A percentile compares a stretch with the other conserved stretches of the same genome.
Evolutionary conservation across 2,329 filamentous ascomycete genomes (phyloP).

Genomic region (Cladosporium sphaerospermum): DNA sequence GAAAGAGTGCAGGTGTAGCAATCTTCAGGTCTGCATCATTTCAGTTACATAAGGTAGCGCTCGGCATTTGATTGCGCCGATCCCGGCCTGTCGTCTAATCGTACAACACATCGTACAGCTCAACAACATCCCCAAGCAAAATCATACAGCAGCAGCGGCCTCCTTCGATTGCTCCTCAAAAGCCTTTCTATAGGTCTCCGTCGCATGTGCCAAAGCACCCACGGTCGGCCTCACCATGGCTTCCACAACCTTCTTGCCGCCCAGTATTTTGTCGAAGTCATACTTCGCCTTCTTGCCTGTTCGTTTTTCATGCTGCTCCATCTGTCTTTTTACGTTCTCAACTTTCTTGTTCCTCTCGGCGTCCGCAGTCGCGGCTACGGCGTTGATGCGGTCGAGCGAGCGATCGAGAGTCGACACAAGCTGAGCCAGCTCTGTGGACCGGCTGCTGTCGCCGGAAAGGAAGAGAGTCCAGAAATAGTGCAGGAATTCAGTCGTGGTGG

Average conservation of each 20-base stretch:
- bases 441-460: conserved; percentile 70
- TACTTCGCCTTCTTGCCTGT: conserved; percentile 65
- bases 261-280: conserved; percentile 61
- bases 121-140: neutral
- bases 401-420: conserved; percentile 75
- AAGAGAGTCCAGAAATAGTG: conserved; percentile 95
- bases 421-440: conserved; percentile 72
- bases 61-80: too few relatives aligned
- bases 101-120: neutral
- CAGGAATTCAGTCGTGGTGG: conserved; percentile 91
- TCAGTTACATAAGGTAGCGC: too few relatives aligned
- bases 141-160: conserved; percentile 3
- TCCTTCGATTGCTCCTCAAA: conserved; percentile 32
- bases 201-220: conserved; percentile 63
- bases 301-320: conserved; percentile 61
- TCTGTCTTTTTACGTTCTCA: conserved; percentile 60
- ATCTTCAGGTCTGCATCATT: too few relatives aligned
- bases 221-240: conserved; percentile 70
- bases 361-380: conserved; percentile 75
- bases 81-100: neutral
- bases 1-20: too few relatives aligned
- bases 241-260: conserved; percentile 69
- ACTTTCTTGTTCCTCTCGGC: conserved; percentile 62
- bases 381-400: conserved; percentile 70
- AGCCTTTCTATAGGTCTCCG: conserved; percentile 64